Evolutionary conservation across 768 basidiomycete species (phyloP).

Genomic region (Sporobolomyces phaffii): DNA sequence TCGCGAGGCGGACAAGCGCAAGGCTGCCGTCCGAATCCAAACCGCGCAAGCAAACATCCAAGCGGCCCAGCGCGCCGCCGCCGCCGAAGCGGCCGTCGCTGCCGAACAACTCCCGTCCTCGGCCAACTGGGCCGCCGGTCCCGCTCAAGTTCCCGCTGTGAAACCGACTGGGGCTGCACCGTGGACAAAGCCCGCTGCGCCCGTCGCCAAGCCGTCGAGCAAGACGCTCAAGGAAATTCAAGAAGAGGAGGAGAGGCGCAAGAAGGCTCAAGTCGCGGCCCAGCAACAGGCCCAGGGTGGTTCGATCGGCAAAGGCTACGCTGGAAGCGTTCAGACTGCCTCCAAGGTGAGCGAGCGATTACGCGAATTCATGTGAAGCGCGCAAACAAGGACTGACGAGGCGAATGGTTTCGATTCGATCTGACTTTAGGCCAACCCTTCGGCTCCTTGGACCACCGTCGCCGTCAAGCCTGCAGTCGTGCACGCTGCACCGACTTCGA

Average conservation of each 20-base stretch:
- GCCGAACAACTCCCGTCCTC: slow-evolving; percentile 50
- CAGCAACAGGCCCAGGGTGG: slow-evolving; percentile 31
- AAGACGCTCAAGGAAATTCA: slow-evolving; percentile 99
- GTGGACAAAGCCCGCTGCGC: slow-evolving; percentile 62
- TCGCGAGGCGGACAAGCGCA: slow-evolving; percentile 68
- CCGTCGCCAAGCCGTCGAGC: slow-evolving; percentile 52
- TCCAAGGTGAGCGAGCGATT: slow-evolving; percentile 18
- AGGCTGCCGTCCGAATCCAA: slow-evolving; percentile 65
- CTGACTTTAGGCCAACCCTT: neutral
- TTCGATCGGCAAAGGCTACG: slow-evolving; percentile 60
- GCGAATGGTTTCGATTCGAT: neutral
- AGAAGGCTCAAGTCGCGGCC: slow-evolving; percentile 52
- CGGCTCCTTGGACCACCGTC: slow-evolving; percentile 36
- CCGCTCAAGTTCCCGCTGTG: slow-evolving; percentile 45
- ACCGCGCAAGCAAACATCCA: slow-evolving; percentile 47
- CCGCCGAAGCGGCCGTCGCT: slow-evolving; percentile 41
- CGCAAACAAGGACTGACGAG: neutral
- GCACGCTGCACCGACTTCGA: slow-evolving; percentile 6
- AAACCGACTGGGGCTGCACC: slow-evolving; percentile 52
- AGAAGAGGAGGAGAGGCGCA: slow-evolving; percentile 67
- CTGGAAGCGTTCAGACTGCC: slow-evolving; percentile 58
- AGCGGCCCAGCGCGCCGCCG: slow-evolving; percentile 40
- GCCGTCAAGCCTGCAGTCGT: slow-evolving; percentile 33
- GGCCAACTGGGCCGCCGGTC: slow-evolving; percentile 67
- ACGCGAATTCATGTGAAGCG: too few species aligned